Evolutionary conservation across 768 basidiomycete genomes (phyloP).

Genomic region (Auriscalpium microsporum): DNA sequence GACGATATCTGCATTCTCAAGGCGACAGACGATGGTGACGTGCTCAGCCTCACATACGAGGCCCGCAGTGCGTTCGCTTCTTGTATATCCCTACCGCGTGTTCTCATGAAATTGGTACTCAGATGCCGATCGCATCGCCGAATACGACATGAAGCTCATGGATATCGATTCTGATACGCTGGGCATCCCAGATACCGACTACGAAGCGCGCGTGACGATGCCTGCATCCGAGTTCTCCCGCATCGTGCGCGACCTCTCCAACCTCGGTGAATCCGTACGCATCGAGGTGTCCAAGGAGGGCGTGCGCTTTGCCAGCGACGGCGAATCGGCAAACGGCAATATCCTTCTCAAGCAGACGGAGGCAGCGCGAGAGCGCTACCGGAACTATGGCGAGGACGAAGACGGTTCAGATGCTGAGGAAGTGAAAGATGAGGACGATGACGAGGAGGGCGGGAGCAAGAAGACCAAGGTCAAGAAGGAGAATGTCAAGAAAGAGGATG

Average conservation of each 20-base stretch:
- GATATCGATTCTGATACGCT: conserved; percentile 95
- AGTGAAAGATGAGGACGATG: conserved; percentile 37
- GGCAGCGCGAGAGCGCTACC: conserved; percentile 12
- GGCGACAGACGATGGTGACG: conserved; percentile 84
- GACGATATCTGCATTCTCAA: conserved; percentile 89
- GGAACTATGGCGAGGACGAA: conserved; percentile 17
- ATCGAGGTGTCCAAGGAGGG: conserved; percentile 97
- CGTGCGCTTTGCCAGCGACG: conserved; percentile 85
- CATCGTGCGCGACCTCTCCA: conserved; percentile 86
- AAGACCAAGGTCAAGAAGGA: conserved; percentile 44
- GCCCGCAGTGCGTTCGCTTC: conserved; percentile 58
- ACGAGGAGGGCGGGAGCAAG: conserved; percentile 32
- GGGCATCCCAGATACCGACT: conserved; percentile 94
- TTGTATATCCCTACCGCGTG: background rate
- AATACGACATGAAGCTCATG: conserved; percentile 99
- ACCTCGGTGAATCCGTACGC: conserved; percentile 87
- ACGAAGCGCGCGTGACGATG: conserved; percentile 89
- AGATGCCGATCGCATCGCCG: conserved; percentile 91
- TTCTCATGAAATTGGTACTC: conserved; percentile 2
- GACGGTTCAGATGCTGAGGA: conserved; percentile 21
- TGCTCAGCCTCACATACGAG: conserved; percentile 84
- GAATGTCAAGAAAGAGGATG: conserved; percentile 40
- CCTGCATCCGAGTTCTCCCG: conserved; percentile 80
- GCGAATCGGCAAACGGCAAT: conserved; percentile 88
- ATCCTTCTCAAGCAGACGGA: conserved; percentile 76